A percentile compares a stretch with the other conserved stretches of the same genome.
These are phyloP conservation scores for Gossypium davidsonii DNA, from an alignment of 441 rosid species.

Conservation along the genomic window DNA sequence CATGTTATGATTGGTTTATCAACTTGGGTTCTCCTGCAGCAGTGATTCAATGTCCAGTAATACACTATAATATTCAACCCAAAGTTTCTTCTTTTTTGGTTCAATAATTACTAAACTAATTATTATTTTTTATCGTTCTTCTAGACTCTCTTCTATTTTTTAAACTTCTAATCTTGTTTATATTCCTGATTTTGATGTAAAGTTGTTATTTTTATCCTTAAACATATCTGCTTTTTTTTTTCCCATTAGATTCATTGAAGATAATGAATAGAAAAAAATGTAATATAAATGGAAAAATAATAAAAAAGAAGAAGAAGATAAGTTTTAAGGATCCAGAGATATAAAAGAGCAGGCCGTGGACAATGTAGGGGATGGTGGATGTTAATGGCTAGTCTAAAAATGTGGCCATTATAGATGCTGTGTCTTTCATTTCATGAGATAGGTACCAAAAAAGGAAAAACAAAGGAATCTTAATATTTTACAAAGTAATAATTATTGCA, in stretches of 20 bases:
- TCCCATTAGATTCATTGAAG: too few relatives aligned
- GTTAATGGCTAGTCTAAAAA: neutral
- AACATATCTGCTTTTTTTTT: neutral
- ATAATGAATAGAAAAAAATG: neutral
- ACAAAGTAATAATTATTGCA: conserved; percentile 26
- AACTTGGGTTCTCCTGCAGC: neutral
- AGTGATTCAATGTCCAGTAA: neutral
- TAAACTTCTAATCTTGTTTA: neutral
- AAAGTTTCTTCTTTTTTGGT: neutral
- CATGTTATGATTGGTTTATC: too few relatives aligned
- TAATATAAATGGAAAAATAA: neutral
- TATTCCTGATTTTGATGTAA: too few relatives aligned
- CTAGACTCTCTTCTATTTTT: neutral
- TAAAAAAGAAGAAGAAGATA: neutral
- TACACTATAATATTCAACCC: neutral
- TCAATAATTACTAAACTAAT: neutral
- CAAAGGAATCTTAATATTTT: conserved; percentile 17
- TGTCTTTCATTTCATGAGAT: neutral
- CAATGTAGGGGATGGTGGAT: neutral
- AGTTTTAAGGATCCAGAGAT: neutral
- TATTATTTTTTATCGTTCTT: neutral
- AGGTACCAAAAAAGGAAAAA: neutral
- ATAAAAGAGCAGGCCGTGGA: neutral
- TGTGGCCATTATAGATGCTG: neutral
- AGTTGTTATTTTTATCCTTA: neutral